Evolutionary conservation across 2,329 filamentous ascomycete species (phyloP).

Genomic region (Arthrobotrys musiformis): DNA sequence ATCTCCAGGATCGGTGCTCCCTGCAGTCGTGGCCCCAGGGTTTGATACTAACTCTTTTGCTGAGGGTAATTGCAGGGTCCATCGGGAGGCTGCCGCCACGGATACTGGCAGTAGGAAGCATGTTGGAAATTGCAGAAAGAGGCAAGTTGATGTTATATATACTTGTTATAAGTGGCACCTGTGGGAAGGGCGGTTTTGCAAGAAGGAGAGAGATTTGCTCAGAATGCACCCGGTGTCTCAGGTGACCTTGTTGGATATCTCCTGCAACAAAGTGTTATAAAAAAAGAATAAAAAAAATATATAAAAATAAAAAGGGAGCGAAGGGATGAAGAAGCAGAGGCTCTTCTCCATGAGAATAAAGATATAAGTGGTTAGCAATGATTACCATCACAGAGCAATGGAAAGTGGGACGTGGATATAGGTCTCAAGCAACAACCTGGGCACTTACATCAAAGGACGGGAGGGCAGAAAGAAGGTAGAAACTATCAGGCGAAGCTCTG

Average conservation of each 20-base stretch:
- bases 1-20: conserved; percentile 53
- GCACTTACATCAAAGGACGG: not conserved
- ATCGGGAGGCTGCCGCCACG: conserved; percentile 27
- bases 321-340: not conserved
- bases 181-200: not conserved
- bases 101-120: conserved; percentile 33
- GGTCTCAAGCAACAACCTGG: not conserved
- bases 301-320: no score
- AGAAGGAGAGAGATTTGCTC: not conserved
- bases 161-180: not conserved
- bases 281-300: no score
- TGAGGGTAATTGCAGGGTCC: conserved; percentile 37
- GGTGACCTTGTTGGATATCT: not conserved
- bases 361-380: not conserved
- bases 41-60: conserved; percentile 49
- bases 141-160: conserved; percentile 8
- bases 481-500: not conserved
- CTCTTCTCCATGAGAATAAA: not conserved
- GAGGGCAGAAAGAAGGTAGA: not conserved
- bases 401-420: not conserved
- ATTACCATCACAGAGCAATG: not conserved
- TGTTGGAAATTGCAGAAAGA: not conserved
- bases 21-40: conserved; percentile 54
- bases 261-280: no score
- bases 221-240: conserved; percentile 4